Evolutionary conservation across 805 yeast genomes (phyloP), one percentile per base, ranked within the genome.

Genomic region (Ogataea glucozyma): DNA sequence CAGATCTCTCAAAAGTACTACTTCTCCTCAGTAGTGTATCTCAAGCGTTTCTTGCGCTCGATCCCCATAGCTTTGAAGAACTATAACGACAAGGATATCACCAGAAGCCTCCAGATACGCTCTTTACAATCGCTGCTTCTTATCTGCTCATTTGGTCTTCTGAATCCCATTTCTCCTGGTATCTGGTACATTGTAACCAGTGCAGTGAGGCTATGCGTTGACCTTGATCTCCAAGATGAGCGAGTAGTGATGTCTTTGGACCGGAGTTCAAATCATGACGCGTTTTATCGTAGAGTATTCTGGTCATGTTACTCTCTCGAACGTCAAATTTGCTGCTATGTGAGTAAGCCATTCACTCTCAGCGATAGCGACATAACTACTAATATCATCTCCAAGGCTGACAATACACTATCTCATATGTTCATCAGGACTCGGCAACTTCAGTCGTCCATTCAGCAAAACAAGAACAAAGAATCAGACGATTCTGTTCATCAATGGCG

Each of bases 281-380:
- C 12, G 21, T n/a, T 52, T 49, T 14, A 47, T 46, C 52, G 71
- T 40, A 43, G 69, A 30, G 45, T 67, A 8, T 72, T 73, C 41
- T 73, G 78, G 78, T 70, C 76, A 53, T 64, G 74, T 2, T 73
- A 73, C 46, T 57, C 72, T 6, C 49, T 73, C 27, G 78, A 73
- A 46, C 51, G 78, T 10, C 78, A 73, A 49, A 66, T 72, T 18
- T 71, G 76, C 49, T 69, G 70, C 47, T 73, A 73, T 46, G 60
- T 71, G 34, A 70, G 67, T 33, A 58, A 76, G 17, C 78, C 78
- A 0, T 70, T 69, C 31, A 75, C 76, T 1, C 62, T 73, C 12
- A 71, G 72, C 4, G 78, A 73, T 29, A 31, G 34, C 7, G 56
- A 53, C 30, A 44, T 55, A 8, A 48, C 41, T 13, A 38, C 52